Conservation (phyloP, 164 flowering plant species). For the Piper longum region DNA sequence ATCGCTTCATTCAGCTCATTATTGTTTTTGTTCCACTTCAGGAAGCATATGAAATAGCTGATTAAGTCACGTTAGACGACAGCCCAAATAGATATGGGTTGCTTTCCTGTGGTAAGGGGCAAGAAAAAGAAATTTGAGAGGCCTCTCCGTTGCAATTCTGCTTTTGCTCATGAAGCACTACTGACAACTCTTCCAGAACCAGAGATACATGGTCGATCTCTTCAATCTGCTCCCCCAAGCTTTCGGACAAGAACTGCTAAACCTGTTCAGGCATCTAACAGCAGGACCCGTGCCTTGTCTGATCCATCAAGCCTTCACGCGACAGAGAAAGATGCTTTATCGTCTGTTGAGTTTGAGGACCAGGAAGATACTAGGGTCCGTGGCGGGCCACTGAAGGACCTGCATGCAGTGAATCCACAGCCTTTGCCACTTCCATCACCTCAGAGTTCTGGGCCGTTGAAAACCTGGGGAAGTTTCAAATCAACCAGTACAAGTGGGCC, state of each 20-base stretch:
- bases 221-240: constrained; percentile 98
- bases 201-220: constrained; percentile 29
- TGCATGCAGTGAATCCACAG: constrained; percentile 40
- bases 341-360: constrained; percentile 43
- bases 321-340: constrained; percentile 48
- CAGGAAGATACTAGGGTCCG: constrained; percentile 43
- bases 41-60: constrained; percentile 4
- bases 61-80: not conserved
- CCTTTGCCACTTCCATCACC: constrained; percentile 96
- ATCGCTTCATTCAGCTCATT: not conserved
- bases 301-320: constrained; percentile 73
- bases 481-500: constrained; percentile 40
- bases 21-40: constrained; percentile 5
- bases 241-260: constrained; percentile 47
- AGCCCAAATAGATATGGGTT: constrained; percentile 48
- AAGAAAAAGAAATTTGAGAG: constrained; percentile 66
- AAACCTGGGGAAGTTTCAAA: constrained; percentile 58
- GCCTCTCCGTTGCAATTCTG: constrained; percentile 16
- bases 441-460: constrained; percentile 28
- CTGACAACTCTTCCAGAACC: constrained; percentile 85
- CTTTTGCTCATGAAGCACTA: constrained; percentile 31
- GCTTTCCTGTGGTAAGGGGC: constrained; percentile 64
- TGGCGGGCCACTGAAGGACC: constrained; percentile 33
- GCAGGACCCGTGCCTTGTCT: constrained; percentile 59
- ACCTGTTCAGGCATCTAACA: constrained; percentile 34